phyloP scores from a whole-genome alignment of 768 basidiomycete species.

The Lanmaoa pseudosensibilis region DNA sequence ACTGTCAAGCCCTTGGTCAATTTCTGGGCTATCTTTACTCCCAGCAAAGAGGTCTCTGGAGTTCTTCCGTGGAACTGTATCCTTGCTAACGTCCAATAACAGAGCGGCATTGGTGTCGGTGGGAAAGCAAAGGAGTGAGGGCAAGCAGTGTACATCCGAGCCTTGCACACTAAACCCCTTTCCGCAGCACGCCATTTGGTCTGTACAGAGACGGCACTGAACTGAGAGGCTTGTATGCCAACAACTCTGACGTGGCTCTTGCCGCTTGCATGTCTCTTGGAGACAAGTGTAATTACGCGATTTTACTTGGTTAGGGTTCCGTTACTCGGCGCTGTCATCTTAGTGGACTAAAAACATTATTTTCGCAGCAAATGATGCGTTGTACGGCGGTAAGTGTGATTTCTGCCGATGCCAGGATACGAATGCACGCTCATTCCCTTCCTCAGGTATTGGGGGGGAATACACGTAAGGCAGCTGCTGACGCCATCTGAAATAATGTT shows the following conservation, averaged over 20 bases:
- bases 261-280: slow-evolving; percentile 68
- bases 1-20: slow-evolving; percentile 75
- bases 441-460: slow-evolving; percentile 67
- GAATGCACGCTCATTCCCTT: background rate
- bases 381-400: slow-evolving; percentile 63
- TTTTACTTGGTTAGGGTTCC: slow-evolving; percentile 57
- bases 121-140: slow-evolving; percentile 69
- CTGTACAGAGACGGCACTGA: slow-evolving; percentile 79
- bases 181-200: slow-evolving; percentile 65
- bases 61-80: slow-evolving; percentile 22
- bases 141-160: background rate
- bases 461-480: slow-evolving; percentile 59
- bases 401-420: background rate
- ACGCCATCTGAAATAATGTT: background rate
- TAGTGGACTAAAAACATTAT: slow-evolving; percentile 3
- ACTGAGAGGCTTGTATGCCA: slow-evolving; percentile 70
- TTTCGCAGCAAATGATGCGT: slow-evolving; percentile 67
- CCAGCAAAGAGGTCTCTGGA: slow-evolving; percentile 62
- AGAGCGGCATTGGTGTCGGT: slow-evolving; percentile 70
- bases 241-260: slow-evolving; percentile 61
- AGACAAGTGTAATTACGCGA: slow-evolving; percentile 70
- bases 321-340: slow-evolving; percentile 1
- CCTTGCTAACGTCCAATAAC: slow-evolving; percentile 10
- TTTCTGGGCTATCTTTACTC: slow-evolving; percentile 78
- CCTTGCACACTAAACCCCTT: slow-evolving; percentile 3